Base-by-base conservation (phyloP, 805 yeast species). In the Kuraishia hungarica region DNA sequence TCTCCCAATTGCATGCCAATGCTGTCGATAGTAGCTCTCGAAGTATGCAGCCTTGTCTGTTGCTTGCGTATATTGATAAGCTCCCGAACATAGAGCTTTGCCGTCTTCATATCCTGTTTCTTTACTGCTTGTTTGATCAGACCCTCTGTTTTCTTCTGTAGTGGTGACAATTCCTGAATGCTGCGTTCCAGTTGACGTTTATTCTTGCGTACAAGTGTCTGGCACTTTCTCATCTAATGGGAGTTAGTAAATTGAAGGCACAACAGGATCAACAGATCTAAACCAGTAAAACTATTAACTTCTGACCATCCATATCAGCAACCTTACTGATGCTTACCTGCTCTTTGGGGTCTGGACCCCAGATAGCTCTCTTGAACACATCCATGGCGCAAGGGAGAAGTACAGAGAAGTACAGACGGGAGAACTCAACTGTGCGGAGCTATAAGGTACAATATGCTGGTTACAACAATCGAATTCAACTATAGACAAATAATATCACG, bases 311-410 rank as follows among this genome's bases (percentile, higher is more conserved):
- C 29, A 26, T 26, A 26, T 10, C 29, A 26, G 8, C 29, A 26
- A 10, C 10, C 20, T 20, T 46, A 2, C n/a, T 21, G 24, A 19
- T 13, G 73, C 81, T 52, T 68, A 78, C 84, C 64, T 87, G 96
- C 64, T 89, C 98, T 64, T 86, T 86, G 48, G 97, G 97, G 66
- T 92, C 97, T 0, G 98, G 97, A 0, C 99, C 99, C 87, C 96
- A 93, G 46, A 93, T 85, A 2, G 92, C 88, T 66, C 86, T 84
- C 72, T 89, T 92, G 39, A 93, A 68, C 67, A 77, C 86, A 66
- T 93, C 90, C 98, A 93, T 93, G 13, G 28, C 15, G 43, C 29
- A 6, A 35, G 11, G 43, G 43, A 35, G 43, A 10, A n/a, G n/a
- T n/a, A n/a, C n/a, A n/a, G n/a, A n/a, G n/a, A n/a, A n/a, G n/a